Percentiles rank a stretch among this genome's conserved stretches.
phyloP scores from a whole-genome alignment of 139 green algal species.

The Raphidocelis subcapitata region DNA sequence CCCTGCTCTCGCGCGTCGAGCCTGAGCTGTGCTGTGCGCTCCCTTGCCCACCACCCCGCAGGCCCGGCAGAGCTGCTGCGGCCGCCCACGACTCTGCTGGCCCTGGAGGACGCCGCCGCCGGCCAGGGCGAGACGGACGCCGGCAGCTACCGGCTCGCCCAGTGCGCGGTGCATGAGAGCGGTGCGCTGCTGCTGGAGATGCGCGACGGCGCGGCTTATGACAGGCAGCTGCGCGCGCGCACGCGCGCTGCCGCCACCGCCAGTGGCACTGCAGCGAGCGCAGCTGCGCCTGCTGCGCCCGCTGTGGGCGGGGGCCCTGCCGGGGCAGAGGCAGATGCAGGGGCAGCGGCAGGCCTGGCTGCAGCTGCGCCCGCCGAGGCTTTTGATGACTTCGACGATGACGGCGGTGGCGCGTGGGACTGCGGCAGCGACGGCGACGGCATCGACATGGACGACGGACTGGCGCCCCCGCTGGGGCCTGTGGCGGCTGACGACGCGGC shows the following conservation, averaged over 20 bases:
- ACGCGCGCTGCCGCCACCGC: not conserved
- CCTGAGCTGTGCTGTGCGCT: no score
- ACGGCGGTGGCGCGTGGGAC: slow-evolving; percentile 18
- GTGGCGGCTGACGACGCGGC: not conserved
- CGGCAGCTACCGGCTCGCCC: slow-evolving; percentile 56
- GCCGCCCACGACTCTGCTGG: slow-evolving; percentile 60
- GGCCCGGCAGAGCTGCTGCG: slow-evolving; percentile 19
- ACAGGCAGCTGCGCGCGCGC: slow-evolving; percentile 35
- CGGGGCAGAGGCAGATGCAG: not conserved
- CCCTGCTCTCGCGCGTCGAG: no score
- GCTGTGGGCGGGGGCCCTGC: not conserved
- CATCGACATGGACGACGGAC: slow-evolving; percentile 4
- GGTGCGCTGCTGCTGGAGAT: slow-evolving; percentile 81
- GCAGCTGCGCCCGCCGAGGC: not conserved
- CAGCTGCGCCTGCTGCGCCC: not conserved
- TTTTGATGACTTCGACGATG: slow-evolving; percentile 6
- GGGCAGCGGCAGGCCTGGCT: not conserved
- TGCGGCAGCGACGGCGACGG: slow-evolving; percentile 7
- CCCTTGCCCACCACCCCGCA: no score
- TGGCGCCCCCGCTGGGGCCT: not conserved
- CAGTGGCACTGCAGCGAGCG: not conserved
- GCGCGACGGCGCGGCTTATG: slow-evolving; percentile 54
- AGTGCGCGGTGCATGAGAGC: slow-evolving; percentile 71
- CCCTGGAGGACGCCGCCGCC: slow-evolving; percentile 50
- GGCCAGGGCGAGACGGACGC: slow-evolving; percentile 18